A percentile compares a stretch with the other conserved stretches of the same genome.
Conservation (phyloP, 345 rosid species). For the Acer negundo region DNA sequence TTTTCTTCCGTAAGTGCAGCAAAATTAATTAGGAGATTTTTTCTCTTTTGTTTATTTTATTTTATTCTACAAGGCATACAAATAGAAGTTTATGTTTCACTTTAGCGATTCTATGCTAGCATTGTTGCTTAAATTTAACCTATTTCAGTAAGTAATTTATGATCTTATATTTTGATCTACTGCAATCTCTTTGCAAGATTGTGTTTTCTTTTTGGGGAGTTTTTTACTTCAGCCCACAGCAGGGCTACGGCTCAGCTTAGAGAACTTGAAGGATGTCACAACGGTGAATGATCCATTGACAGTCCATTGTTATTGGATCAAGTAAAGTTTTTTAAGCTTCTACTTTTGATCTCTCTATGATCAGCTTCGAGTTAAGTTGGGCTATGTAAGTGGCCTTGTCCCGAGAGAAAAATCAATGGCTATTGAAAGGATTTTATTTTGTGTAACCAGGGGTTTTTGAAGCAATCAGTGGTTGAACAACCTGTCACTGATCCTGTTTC, state of each 20-base stretch:
- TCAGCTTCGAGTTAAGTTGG: conserved; percentile 52
- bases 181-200: not conserved
- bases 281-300: conserved; percentile 55
- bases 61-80: no score
- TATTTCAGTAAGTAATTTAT: not conserved
- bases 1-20: not conserved
- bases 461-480: conserved; percentile 52
- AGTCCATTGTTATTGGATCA: conserved; percentile 61
- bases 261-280: conserved; percentile 46
- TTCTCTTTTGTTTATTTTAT: not conserved
- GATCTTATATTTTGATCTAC: no score
- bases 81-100: not conserved
- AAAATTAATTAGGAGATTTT: not conserved
- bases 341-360: not conserved
- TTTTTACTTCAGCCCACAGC: conserved; percentile 51
- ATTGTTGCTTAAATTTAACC: not conserved
- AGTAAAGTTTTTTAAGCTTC: conserved; percentile 33
- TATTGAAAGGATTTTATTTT: conserved; percentile 67
- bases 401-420: conserved; percentile 56
- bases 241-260: conserved; percentile 52
- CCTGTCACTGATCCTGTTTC: conserved; percentile 64
- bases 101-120: not conserved
- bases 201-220: conserved; percentile 31
- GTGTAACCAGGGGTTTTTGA: conserved; percentile 68
- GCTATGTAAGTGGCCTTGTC: conserved; percentile 64